Conservation (phyloP, 2,329 filamentous ascomycete species). For the Reticulascus tulasneorum region DNA sequence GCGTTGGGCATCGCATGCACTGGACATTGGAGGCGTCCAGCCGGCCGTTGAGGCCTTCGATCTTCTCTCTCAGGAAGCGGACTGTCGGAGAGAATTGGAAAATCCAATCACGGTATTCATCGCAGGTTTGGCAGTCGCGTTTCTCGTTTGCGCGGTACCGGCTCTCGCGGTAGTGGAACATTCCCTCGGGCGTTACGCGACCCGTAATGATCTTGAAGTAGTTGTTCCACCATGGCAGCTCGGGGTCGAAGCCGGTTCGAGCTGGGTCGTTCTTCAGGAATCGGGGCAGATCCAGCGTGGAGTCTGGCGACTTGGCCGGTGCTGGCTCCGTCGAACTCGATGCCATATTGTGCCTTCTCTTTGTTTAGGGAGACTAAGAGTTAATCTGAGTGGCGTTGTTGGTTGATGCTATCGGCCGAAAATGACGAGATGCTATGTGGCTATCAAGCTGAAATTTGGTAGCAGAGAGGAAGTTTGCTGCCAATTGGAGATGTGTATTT, state of each 20-base stretch:
- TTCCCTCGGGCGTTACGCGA: conserved; percentile 63
- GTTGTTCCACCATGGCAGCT: conserved; percentile 68
- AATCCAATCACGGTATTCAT: conserved; percentile 77
- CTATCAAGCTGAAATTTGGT: too few species aligned
- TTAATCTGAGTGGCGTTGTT: too few species aligned
- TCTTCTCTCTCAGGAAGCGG: conserved; percentile 80
- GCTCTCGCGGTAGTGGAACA: conserved; percentile 72
- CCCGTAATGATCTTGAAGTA: conserved; percentile 81
- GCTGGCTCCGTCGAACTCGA: conserved; percentile 10
- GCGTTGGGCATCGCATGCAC: conserved; percentile 71
- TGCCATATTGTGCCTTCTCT: too few species aligned
- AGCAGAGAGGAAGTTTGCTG: too few species aligned
- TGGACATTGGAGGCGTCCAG: conserved; percentile 72
- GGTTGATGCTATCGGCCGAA: too few species aligned
- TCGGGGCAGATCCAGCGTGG: conserved; percentile 17
- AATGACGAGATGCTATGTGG: too few species aligned
- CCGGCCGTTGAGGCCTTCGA: conserved; percentile 71
- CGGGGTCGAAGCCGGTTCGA: conserved; percentile 60
- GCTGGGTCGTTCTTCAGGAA: conserved; percentile 54
- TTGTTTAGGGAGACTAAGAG: too few species aligned
- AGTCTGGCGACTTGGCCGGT: conserved; percentile 3
- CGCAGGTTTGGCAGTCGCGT: conserved; percentile 75
- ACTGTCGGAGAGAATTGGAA: conserved; percentile 82
- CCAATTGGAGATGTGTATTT: too few species aligned
- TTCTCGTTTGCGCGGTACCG: conserved; percentile 73